phyloP scores from a whole-genome alignment of 306 rosid species.

The Calophaca sinica region DNA sequence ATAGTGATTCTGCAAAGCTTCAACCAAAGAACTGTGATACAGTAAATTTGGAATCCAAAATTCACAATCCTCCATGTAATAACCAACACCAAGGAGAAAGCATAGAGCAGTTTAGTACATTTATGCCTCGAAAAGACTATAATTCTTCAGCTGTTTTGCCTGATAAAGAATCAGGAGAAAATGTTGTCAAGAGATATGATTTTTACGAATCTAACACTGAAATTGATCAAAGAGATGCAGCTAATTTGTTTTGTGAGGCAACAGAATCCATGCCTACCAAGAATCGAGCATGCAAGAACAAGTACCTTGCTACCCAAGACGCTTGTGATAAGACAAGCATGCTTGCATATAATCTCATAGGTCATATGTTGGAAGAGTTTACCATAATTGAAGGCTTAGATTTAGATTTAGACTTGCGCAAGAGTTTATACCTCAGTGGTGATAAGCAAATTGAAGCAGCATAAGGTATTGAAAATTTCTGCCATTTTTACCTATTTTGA shows the following conservation, averaged over 20 bases:
- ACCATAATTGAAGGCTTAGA: constrained; percentile 55
- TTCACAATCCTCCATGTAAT: neutral
- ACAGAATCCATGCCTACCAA: constrained; percentile 30
- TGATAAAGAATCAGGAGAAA: constrained; percentile 35
- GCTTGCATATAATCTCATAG: constrained; percentile 70
- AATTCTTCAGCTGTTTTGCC: constrained; percentile 32
- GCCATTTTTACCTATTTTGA: constrained; percentile 19
- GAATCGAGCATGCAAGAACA: constrained; percentile 51
- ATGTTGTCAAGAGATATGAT: constrained; percentile 35
- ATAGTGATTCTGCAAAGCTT: constrained; percentile 34
- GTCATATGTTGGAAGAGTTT: constrained; percentile 65
- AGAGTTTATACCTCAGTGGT: constrained; percentile 52
- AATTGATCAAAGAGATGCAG: constrained; percentile 14
- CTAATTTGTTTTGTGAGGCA: constrained; percentile 34
- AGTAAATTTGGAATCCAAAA: constrained; percentile 27
- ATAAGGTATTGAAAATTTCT: constrained; percentile 58
- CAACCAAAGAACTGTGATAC: constrained; percentile 31
- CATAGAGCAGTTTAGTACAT: constrained; percentile 13
- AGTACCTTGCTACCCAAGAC: constrained; percentile 72
- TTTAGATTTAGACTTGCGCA: constrained; percentile 54
- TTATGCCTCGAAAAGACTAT: neutral
- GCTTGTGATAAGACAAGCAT: constrained; percentile 79
- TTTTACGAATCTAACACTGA: constrained; percentile 33
- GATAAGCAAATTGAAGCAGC: constrained; percentile 50
- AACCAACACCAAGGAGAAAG: constrained; percentile 36